Conservation (phyloP, 352 stramenopile species). For the Phytophthora gonapodyides region DNA sequence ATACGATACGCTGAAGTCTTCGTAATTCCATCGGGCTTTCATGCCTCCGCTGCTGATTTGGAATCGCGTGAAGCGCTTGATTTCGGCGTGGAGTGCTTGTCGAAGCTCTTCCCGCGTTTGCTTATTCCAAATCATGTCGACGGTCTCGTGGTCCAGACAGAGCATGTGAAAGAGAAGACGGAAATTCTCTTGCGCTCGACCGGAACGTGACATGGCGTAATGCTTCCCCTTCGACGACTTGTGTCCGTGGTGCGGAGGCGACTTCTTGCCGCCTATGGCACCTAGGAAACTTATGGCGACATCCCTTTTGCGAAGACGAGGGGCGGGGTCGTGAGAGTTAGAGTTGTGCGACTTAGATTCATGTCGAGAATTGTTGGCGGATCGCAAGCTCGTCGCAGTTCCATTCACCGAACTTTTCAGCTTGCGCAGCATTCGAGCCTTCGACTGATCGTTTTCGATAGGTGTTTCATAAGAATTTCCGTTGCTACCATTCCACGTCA, state of each 20-base stretch:
- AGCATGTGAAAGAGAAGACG: constrained; percentile 95
- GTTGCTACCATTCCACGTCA: constrained; percentile 37
- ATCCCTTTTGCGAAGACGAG: constrained; percentile 70
- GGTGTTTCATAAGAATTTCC: constrained; percentile 51
- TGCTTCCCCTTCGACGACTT: constrained; percentile 26
- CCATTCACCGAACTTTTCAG: constrained; percentile 53
- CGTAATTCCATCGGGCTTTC: constrained; percentile 95
- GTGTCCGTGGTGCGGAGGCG: constrained; percentile 11
- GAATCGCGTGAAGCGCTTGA: constrained; percentile 83
- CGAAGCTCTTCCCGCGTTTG: constrained; percentile 90
- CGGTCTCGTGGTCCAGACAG: constrained; percentile 88
- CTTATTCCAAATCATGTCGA: constrained; percentile 95
- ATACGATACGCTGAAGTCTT: constrained; percentile 95
- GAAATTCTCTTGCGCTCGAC: constrained; percentile 89
- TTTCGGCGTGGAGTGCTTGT: constrained; percentile 77
- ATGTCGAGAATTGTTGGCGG: constrained; percentile 16
- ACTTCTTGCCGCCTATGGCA: constrained; percentile 29
- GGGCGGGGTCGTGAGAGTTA: constrained; percentile 9
- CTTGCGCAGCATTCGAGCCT: constrained; percentile 66
- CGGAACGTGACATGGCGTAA: constrained; percentile 29
- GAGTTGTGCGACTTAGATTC: constrained; percentile 23
- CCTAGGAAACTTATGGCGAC: constrained; percentile 60
- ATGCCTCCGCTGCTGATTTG: constrained; percentile 64
- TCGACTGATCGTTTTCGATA: constrained; percentile 67
- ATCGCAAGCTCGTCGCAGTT: constrained; percentile 11